Base-by-base conservation (phyloP, 202 grass and related monocot genomes). In the Miscanthus sacchariflorus region DNA sequence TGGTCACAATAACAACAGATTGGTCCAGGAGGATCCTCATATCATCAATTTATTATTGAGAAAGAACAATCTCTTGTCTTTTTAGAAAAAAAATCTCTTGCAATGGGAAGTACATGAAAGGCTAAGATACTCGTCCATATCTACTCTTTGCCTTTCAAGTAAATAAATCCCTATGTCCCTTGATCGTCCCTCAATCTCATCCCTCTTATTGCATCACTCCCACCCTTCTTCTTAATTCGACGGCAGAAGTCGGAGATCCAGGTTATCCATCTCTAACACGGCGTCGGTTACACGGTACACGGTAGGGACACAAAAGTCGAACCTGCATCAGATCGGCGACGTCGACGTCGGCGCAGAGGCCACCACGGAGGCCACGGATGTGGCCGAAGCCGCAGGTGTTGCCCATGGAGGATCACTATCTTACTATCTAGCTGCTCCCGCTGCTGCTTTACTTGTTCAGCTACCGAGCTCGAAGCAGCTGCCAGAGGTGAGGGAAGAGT, bases 341-440 rank as follows among this genome's bases (percentile, higher is more conserved):
- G 43, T 45, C 21, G 39, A 21, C 19, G 6, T 19, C 40, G 56
- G 5, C 17, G 50, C 50, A 0, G 52, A 61, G 56, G 56, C 56
- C 19, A 61, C 21, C 8, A 61, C 21, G 56, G 10, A 45, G 2
- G 71, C 71, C 40, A 7, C 21, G 3, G 56, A 28, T 19, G 0
- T 19, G 38, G 19, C 71, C 71, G 23, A 46, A 14, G 42, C 52
- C 52, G 52, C 43, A 44, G 72, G 23, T 48, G 72, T 74, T 74
- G 24, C 72, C 72, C 72, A 74, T 74, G n/a, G 72, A 74, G 40
- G 21, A 48, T 25, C 43, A 17, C n/a, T 74, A 42, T 42, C 43
- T 24, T 23, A 17, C n/a, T 74, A 42, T 42, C 43, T 24, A 27
- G 5, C 42, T 74, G 17, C 52, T 56, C 18, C 52, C 18, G 52